Evolutionary conservation across 2,329 filamentous ascomycete genomes (phyloP).

Genomic region (Curvularia verruculosa): DNA sequence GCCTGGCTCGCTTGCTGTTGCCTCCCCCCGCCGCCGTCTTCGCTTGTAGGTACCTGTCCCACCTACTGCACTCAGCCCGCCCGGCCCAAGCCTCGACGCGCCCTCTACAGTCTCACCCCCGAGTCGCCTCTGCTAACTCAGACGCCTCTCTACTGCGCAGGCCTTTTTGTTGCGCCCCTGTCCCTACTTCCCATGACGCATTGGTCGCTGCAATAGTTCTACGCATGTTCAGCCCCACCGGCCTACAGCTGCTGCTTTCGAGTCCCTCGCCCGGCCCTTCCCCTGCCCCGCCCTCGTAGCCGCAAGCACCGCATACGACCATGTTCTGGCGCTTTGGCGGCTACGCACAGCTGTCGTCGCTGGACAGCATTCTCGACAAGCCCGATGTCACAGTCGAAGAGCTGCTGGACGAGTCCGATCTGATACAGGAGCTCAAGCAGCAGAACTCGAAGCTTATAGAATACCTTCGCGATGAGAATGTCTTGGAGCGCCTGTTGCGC

Average conservation of each 20-base stretch:
- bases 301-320: constrained; percentile 55
- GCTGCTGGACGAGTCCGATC: constrained; percentile 90
- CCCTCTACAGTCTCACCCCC: constrained; percentile 18
- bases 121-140: constrained; percentile 15
- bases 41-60: constrained; percentile 34
- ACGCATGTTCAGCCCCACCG: constrained; percentile 31
- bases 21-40: constrained; percentile 15
- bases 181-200: constrained; percentile 23
- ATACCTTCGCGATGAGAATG: constrained; percentile 85
- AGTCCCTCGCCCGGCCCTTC: constrained; percentile 33
- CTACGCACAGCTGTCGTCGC: constrained; percentile 95
- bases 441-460: constrained; percentile 98
- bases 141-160: constrained; percentile 9
- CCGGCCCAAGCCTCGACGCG: constrained; percentile 23
- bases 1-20: constrained; percentile 24
- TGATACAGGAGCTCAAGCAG: constrained; percentile 97
- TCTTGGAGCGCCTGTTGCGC: constrained; percentile 83
- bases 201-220: constrained; percentile 20
- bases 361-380: constrained; percentile 96
- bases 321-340: constrained; percentile 99
- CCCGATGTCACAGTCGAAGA: constrained; percentile 93
- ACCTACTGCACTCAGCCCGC: constrained; percentile 11
- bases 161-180: constrained; percentile 16
- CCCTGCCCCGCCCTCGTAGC: constrained; percentile 38
- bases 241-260: constrained; percentile 35